A percentile compares a stretch with the other conserved stretches of the same genome.
Evolutionary conservation across 31 red algal species (phyloP).

Genomic region (Porphyra umbilicalis): DNA sequence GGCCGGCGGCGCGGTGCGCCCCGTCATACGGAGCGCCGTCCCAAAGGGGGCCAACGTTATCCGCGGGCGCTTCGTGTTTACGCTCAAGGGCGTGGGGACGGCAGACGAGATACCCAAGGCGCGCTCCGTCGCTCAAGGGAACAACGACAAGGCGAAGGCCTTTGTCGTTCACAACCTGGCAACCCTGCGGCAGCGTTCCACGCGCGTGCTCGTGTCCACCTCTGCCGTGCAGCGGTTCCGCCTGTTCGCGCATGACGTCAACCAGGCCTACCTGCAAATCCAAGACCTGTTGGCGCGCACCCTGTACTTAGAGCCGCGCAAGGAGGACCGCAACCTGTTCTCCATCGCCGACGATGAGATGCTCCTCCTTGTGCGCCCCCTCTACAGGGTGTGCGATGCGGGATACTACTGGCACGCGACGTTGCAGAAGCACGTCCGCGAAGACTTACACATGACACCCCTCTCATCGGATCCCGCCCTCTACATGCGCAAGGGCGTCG

Average conservation of each 20-base stretch:
- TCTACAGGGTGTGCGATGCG: no score
- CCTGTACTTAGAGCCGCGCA: no score
- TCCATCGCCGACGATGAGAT: no score
- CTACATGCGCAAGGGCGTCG: not conserved
- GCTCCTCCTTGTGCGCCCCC: no score
- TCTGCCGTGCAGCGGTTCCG: slow-evolving; percentile 7
- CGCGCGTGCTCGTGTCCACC: slow-evolving; percentile 10
- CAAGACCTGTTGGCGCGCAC: not conserved
- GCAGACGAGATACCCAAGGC: slow-evolving; percentile 22
- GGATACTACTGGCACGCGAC: no score
- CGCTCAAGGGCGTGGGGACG: slow-evolving; percentile 18
- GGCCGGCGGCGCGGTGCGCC: no score
- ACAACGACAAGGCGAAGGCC: slow-evolving; percentile 5
- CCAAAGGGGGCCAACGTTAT: no score
- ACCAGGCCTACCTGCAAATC: slow-evolving; percentile 45
- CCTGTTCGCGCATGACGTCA: slow-evolving; percentile 25
- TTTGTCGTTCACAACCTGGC: slow-evolving; percentile 15
- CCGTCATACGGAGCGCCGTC: no score
- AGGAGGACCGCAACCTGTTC: no score
- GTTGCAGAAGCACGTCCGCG: slow-evolving; percentile 3
- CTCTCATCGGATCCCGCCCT: slow-evolving; percentile 5
- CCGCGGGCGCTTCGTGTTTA: no score
- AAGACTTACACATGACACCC: slow-evolving; percentile 8
- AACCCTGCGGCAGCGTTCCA: slow-evolving; percentile 16
- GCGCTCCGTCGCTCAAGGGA: slow-evolving; percentile 20